A percentile compares a stretch with the other conserved stretches of the same genome.
Conservation (phyloP, 805 yeast species). For the Nakazawaea populi region DNA sequence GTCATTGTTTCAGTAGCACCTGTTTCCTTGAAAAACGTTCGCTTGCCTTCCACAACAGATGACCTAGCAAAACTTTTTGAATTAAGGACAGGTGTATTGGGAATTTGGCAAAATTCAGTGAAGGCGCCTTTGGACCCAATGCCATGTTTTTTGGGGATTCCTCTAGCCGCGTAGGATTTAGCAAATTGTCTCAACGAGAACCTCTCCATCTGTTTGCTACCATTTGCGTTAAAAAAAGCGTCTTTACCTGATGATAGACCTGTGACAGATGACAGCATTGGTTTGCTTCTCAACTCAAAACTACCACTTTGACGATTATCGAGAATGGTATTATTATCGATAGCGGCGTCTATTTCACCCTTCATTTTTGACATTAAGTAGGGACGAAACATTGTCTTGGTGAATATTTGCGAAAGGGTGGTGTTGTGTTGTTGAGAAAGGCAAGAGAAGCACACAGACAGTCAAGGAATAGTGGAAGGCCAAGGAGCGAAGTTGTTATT, state of each 20-base stretch:
- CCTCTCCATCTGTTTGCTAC: conserved; percentile 5
- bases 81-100: background rate
- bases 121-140: background rate
- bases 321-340: background rate
- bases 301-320: background rate
- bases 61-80: too few species aligned
- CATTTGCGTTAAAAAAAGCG: background rate
- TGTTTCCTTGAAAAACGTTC: too few species aligned
- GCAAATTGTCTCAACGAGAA: conserved; percentile 14
- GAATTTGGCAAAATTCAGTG: background rate
- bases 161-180: conserved; percentile 11
- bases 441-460: too few species aligned
- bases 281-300: conserved; percentile 8
- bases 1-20: background rate
- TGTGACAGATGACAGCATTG: conserved; percentile 15
- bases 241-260: conserved; percentile 3
- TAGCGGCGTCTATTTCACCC: background rate
- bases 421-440: too few species aligned
- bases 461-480: too few species aligned
- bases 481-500: too few species aligned
- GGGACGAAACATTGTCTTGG: background rate
- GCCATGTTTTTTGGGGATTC: conserved; percentile 4
- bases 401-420: background rate
- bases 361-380: background rate
- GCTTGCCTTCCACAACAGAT: too few species aligned